Evolutionary conservation across 2,329 filamentous ascomycete genomes (phyloP), one percentile per base, ranked within the genome.

Genomic region (Penicillium crustosum): DNA sequence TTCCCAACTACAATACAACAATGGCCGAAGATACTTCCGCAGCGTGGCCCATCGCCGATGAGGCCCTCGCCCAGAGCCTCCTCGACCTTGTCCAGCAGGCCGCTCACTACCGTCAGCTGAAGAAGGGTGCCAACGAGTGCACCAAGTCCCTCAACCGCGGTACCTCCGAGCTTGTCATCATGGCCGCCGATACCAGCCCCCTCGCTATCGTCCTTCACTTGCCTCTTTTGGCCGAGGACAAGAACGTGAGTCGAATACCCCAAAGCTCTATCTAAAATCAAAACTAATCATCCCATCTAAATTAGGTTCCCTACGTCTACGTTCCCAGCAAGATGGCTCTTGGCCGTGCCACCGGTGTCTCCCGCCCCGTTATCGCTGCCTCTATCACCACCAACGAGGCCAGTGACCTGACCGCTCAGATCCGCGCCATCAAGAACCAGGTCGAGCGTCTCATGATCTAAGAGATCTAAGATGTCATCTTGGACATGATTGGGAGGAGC

Each of bases 321-420:
- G 84, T 90, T 44, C 87, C 86, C 65, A 84, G 83, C 77, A 90
- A 96, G 86, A 89, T 91, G 70, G 89, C 91, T 54, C 86, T 96
- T 49, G 92, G 92, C 68, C 86, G 93, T 66, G 93, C 93, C 49
- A 94, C 90, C 74, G 93, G 93, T 83, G 93, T 97, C 61, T 89
- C 85, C 72, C 85, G 93, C 58, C 83, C 91, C 55, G 93, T 97
- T 61, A 97, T 97, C 69, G 89, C 91, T 41, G 88, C 86, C 61
- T 88, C 84, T 71, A 96, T 97, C 78, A 97, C 91, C 67, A 92
- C 89, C 77, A 96, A 96, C 84, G 91, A 96, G 79, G 89, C 89
- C 41, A 90, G 86, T 71, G 93, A 97, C 78, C 83, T 97, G 60
- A 90, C 88, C 77, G 85, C 86, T 71, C 91, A 95, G 83, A 97